Evolutionary conservation across 495 filamentous ascomycete species (phyloP).

Genomic region (Aspergillus mulundensis): DNA sequence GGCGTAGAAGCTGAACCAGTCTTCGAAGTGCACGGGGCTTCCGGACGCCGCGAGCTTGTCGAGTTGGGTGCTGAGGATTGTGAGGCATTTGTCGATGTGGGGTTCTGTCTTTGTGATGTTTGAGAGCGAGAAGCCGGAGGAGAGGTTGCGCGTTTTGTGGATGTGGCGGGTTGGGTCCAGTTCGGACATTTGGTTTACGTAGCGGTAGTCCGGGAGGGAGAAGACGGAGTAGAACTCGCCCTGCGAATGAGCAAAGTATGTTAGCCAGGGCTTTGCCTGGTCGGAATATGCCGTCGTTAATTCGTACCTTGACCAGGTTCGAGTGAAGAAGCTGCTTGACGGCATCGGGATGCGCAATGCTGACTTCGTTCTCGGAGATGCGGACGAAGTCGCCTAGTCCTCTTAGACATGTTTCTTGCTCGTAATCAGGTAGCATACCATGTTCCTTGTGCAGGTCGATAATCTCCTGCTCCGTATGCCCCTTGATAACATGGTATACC

Average conservation of each 20-base stretch:
- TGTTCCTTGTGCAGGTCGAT: conserved; percentile 39
- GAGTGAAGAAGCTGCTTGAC: conserved; percentile 30
- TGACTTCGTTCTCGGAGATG: conserved; percentile 47
- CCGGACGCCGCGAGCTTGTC: conserved; percentile 20
- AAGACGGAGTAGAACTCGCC: conserved; percentile 31
- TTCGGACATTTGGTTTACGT: conserved; percentile 43
- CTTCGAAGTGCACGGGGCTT: conserved; percentile 32
- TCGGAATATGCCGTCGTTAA: too few species aligned
- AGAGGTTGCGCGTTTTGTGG: conserved; percentile 30
- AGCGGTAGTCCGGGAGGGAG: conserved; percentile 36
- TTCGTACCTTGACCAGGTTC: conserved; percentile 25
- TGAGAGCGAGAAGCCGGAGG: conserved; percentile 34
- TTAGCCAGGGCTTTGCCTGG: too few species aligned
- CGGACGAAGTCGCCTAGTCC: conserved; percentile 41
- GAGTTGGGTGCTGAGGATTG: conserved; percentile 27
- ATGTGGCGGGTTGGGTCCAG: conserved; percentile 32
- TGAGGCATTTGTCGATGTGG: conserved; percentile 33
- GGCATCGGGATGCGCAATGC: conserved; percentile 42
- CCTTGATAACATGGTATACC: conserved; percentile 33
- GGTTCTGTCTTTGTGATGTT: conserved; percentile 39
- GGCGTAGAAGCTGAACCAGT: conserved; percentile 46
- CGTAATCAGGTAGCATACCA: conserved; percentile 19
- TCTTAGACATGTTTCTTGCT: background rate
- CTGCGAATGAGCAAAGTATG: conserved; percentile 7
- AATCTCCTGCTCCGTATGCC: conserved; percentile 33